Base-by-base conservation (phyloP, 352 stramenopile genomes). In the Phytophthora hybrid region DNA sequence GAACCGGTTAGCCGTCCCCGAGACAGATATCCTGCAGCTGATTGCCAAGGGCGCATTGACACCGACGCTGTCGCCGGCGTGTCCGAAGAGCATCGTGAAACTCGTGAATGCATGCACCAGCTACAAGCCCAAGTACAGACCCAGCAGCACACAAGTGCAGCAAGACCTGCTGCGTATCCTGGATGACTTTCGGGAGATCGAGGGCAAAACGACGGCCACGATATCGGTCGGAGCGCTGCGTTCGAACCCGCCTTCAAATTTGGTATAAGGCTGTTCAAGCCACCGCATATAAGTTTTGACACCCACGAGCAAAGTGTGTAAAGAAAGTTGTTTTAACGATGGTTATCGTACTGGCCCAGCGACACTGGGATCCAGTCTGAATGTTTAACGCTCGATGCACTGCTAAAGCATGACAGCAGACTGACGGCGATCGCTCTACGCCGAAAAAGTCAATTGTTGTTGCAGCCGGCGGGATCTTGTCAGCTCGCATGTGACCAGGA, bases 21-120 rank as follows among this genome's bases (percentile, higher is more conserved):
- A 91, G 68, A 84, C 82, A 16, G 81, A 90, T 59, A 84, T 93
- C 37, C 63, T 92, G 49, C 82, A 92, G 66, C 64, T 89, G n/a
- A 92, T 94, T 67, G 82, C 83, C 5, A 84, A 80, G 44, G 87
- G 87, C 9, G 80, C 82, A 37, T 58, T 93, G 19, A 83, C 77
- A 4, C 87, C 84, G 13, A 89, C 82, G 11, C 65, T 94, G 21
- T 92, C 87, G 0, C 41, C 64, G 1, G 67, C 65, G 41, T 94
- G 87, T 52, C 83, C 79, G 2, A 78, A 81, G 9, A 77, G 55
- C 26, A 85, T 94, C 53, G 69, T 81, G 23, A 74, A 84, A 46
- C 78, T 94, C 6, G 78, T 84, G 47, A 74, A 70, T 10, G 74
- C 63, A 37, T 84, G 78, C 66, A 82, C 78, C 14, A 77, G 69